Evolutionary conservation across 176 grass and related monocot genomes (phyloP).

Genomic region (Raddia guianensis): DNA sequence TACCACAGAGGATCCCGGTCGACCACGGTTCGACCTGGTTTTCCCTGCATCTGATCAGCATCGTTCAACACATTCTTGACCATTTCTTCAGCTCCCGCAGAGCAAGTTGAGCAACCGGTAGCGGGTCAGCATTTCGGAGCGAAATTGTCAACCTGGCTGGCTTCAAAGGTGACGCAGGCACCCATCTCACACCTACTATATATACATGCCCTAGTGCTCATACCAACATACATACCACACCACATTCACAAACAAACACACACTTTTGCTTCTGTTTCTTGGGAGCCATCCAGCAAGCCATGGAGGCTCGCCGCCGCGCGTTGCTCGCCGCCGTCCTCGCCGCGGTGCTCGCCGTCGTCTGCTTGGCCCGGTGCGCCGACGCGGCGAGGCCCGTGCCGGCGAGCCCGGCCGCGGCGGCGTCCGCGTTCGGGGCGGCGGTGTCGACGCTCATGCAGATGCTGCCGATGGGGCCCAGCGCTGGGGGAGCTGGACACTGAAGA

Average conservation of each 20-base stretch:
- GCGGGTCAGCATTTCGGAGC: slow-evolving; percentile 34
- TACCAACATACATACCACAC: neutral
- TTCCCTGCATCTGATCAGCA: neutral
- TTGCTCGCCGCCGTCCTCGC: neutral
- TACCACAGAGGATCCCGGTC: too few species aligned
- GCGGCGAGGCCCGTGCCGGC: slow-evolving; percentile 38
- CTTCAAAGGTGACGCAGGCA: neutral
- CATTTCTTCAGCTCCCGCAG: neutral
- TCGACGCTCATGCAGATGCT: slow-evolving; percentile 54
- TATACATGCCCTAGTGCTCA: neutral
- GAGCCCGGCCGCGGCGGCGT: slow-evolving; percentile 43
- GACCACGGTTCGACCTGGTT: too few species aligned
- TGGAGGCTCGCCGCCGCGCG: neutral
- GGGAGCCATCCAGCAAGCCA: neutral
- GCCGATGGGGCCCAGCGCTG: slow-evolving; percentile 35
- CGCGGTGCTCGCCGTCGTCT: neutral
- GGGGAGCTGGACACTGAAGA: slow-evolving; percentile 52
- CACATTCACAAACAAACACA: neutral
- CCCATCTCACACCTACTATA: neutral
- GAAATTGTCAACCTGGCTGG: slow-evolving; percentile 27
- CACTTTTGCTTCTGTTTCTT: neutral
- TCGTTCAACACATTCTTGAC: slow-evolving; percentile 1
- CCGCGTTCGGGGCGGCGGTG: slow-evolving; percentile 23
- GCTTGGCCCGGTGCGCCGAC: slow-evolving; percentile 30
- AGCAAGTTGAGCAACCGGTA: neutral